Conservation (phyloP, 2,329 filamentous ascomycete genomes). For the Epichloe bromicola region DNA sequence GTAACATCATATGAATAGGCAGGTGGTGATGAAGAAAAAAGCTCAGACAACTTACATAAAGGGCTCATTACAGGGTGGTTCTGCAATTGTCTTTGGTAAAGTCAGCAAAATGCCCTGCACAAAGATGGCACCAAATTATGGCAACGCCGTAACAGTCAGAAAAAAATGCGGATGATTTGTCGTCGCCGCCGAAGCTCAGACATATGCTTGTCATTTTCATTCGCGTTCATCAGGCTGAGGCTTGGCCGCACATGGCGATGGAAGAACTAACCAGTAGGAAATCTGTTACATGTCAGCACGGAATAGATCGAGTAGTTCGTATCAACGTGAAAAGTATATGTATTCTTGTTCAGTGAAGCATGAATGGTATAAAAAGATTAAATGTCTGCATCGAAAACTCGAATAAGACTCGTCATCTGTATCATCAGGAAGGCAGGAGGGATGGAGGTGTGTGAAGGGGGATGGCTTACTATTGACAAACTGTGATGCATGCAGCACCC, state of each 20-base stretch:
- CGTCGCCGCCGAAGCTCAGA: constrained; percentile 56
- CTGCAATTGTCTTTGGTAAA: not conserved
- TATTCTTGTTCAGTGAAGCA: constrained; percentile 37
- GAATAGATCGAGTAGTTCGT: constrained; percentile 1
- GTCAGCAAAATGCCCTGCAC: constrained; percentile 3
- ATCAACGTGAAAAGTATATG: not conserved
- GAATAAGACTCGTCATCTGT: constrained; percentile 66
- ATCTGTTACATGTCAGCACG: constrained; percentile 11
- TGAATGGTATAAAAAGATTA: constrained; percentile 59
- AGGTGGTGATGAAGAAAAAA: not conserved
- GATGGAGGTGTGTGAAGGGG: not conserved
- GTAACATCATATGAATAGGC: constrained; percentile 25
- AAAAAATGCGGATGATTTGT: constrained; percentile 23
- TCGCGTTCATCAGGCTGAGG: constrained; percentile 65
- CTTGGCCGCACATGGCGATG: constrained; percentile 3
- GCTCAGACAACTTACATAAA: constrained; percentile 14
- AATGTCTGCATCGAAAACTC: constrained; percentile 60
- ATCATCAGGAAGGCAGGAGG: constrained; percentile 5
- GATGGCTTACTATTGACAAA: not conserved
- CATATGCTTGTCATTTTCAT: constrained; percentile 94
- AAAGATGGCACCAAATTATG: constrained; percentile 5
- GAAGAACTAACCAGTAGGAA: constrained; percentile 11
- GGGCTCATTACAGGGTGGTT: not conserved
- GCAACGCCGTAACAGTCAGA: constrained; percentile 7
- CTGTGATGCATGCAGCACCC: not conserved